Evolutionary conservation across 331 rosid genomes (phyloP), one percentile per base, ranked within the genome.

Genomic region (Quercus tomentella): DNA sequence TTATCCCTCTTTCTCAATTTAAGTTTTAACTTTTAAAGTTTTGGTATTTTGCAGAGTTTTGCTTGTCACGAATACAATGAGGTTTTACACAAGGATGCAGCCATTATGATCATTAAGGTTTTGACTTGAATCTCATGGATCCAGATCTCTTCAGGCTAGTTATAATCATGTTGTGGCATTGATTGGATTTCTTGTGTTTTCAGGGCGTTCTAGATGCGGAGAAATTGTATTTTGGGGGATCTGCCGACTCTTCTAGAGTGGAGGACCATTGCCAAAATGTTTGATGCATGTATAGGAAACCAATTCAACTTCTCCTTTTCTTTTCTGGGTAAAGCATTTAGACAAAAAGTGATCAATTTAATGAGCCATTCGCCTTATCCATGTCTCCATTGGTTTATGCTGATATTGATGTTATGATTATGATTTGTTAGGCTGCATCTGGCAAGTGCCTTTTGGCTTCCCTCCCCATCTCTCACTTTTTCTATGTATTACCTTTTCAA

Each of bases 151-250:
- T 65, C 57, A 6, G 45, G 62, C 70, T 77, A 12, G 76, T 77
- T 75, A 31, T 23, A 33, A 71, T 78, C 43, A 43, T 72, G 5
- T 68, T 84, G 45, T 63, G 72, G 55, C 43, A 26, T 84, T 81
- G 74, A 92, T 80, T 26, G 11, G 58, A 20, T 60, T 71, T 66
- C 57, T 81, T 80, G 62, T 78, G 78, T 72, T 67, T 84, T 49
- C 91, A 95, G 98, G 96, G 97, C 74, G 82, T 95, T 89, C 82
- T 95, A 65, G 96, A 93, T 57, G 89, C 88, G 10, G 96, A 91
- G 83, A 80, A 82, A 63, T 77, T 72, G 31, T 60, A 66, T 72
- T 30, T 68, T 16, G 54, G 49, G 25, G 76, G 58, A 71, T 51
- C 41, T 67, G 37, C 77, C 0, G 70, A 69, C 21, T 71, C 69